A percentile compares a stretch with the other conserved stretches of the same genome.
Evolutionary conservation across 2,329 filamentous ascomycete genomes (phyloP).

Genomic region (Ceratocystis diversiconidia): DNA sequence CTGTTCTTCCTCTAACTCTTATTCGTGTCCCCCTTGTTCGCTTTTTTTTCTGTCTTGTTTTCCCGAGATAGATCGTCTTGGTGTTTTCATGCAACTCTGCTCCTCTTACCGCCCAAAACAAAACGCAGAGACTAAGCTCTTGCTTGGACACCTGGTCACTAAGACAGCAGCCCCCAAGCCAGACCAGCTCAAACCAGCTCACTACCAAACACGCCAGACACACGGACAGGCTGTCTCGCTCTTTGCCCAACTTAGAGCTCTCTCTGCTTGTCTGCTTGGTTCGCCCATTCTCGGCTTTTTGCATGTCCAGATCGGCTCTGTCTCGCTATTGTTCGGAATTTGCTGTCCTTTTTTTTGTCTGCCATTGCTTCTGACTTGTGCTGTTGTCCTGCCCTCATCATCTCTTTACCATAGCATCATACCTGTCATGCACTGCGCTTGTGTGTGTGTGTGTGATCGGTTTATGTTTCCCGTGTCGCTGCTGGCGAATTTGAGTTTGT

Average conservation of each 20-base stretch:
- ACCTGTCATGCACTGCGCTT: slow-evolving; percentile 4
- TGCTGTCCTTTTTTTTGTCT: neutral
- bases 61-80: neutral
- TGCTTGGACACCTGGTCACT: no score
- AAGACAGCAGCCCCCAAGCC: no score
- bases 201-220: no score
- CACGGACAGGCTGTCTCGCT: no score
- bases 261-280: neutral
- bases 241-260: neutral
- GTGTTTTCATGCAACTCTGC: neutral
- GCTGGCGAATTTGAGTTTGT: neutral
- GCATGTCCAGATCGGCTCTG: neutral
- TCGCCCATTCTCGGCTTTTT: neutral
- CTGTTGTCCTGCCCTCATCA: neutral
- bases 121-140: no score
- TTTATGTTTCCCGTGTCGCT: slow-evolving; percentile 4
- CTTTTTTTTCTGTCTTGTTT: neutral
- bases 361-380: neutral
- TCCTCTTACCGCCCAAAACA: neutral
- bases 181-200: no score
- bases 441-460: neutral
- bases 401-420: neutral
- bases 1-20: neutral
- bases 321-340: neutral
- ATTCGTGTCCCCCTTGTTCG: neutral